Conservation (phyloP, 1,284 basidiomycete genomes). For the Boletus mariae region DNA sequence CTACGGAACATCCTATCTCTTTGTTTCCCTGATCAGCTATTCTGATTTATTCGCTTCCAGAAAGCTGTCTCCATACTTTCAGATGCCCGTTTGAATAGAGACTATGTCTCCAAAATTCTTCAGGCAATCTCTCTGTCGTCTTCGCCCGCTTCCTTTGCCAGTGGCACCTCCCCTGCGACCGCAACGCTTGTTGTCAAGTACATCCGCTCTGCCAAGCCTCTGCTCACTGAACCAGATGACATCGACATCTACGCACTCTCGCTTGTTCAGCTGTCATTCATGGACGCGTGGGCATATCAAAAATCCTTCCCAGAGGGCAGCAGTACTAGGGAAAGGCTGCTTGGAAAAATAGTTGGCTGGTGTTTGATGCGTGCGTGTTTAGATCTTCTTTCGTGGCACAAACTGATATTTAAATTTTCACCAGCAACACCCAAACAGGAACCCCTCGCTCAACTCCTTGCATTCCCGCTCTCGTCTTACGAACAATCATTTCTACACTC, state of each 20-base stretch:
- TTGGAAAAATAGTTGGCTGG: slow-evolving; percentile 63
- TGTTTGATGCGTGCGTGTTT: slow-evolving; percentile 59
- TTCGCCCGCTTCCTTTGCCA: slow-evolving; percentile 38
- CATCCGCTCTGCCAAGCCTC: slow-evolving; percentile 65
- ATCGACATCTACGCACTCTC: slow-evolving; percentile 65
- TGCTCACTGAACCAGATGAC: slow-evolving; percentile 61
- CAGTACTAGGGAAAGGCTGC: slow-evolving; percentile 48
- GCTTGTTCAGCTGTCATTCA: slow-evolving; percentile 56
- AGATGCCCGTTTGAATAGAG: slow-evolving; percentile 68
- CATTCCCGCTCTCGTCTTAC: slow-evolving; percentile 58
- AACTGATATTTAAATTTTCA: neutral
- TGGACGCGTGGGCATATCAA: slow-evolving; percentile 72
- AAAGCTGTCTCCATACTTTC: slow-evolving; percentile 66
- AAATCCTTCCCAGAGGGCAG: slow-evolving; percentile 59
- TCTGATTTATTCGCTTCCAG: slow-evolving; percentile 32
- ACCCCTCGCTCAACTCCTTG: slow-evolving; percentile 56
- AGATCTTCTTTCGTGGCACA: neutral
- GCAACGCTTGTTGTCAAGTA: slow-evolving; percentile 57
- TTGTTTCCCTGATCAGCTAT: neutral
- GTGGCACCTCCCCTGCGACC: slow-evolving; percentile 10
- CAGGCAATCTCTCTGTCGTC: slow-evolving; percentile 57
- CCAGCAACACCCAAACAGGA: slow-evolving; percentile 56
- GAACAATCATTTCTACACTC: slow-evolving; percentile 57
- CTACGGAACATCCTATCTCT: neutral
- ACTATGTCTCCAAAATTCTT: slow-evolving; percentile 72